Base-by-base conservation (phyloP, 2,329 filamentous ascomycete species). In the Orbilia blumenaviensis region DNA sequence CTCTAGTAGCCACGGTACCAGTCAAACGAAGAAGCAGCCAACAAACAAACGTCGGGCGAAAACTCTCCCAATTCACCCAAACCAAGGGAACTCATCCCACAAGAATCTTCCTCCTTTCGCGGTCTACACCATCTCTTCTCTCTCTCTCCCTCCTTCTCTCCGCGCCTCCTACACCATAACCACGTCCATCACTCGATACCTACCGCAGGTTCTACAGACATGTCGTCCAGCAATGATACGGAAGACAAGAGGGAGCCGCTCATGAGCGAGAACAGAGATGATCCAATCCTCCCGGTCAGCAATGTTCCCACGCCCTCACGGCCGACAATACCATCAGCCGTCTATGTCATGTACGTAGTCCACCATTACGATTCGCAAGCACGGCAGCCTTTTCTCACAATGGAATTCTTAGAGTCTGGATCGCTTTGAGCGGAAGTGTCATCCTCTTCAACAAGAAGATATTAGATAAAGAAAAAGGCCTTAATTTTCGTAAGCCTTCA, bases 371-470 rank as follows among this genome's bases (percentile, higher is more conserved):
- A 42, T 58, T 21, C 41, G 36, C 12, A 16, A 64, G 38, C 61
- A 60, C 36, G 23, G n/a, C 25, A 66, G 21, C 36, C 25, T 63
- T n/a, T 60, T 66, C 67, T 68, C 63, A 78, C 38, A 72, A 64
- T 32, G 21, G 14, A 56, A 48, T 29, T 62, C 38, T 21, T 83
- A 97, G 94, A 81, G 87, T 90, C 80, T 99, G 95, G 95, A 98
- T 99, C 82, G 86, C 90, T 74, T 87, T 97, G 83, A 96, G 92
- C 82, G 97, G 93, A 46, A 92, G 91, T 81, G 93, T 98, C 82
- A 99, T 99, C 83, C 87, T 99, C 78, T 98, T 97, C 90, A 98
- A 99, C 90, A 99, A 99, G 89, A 97, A 92, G 89, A 93, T 99
- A 81, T 88, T 98, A 78, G 90, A 94, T 81, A 94, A 91, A 41